Base-by-base conservation (phyloP, 2,329 filamentous ascomycete genomes). In the Cordyceps javanica region DNA sequence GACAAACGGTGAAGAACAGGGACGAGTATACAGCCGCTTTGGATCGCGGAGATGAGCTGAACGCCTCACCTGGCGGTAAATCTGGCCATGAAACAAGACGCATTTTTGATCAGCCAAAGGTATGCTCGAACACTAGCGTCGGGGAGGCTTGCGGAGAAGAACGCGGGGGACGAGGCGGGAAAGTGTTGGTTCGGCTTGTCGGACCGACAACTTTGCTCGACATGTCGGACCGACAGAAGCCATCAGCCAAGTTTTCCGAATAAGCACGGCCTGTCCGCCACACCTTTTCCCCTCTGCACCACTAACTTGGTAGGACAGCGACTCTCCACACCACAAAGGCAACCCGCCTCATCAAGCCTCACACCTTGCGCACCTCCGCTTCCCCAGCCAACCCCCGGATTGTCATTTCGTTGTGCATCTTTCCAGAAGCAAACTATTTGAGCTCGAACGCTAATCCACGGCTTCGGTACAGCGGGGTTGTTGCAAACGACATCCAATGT, bases 221-320 rank as follows among this genome's bases (percentile, higher is more conserved):
- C 8, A 14, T 46, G 52, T 46, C 52, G 52, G 52, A 25, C 41
- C 52, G 41, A 55, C 41, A 34, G n/a, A n/a, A n/a, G n/a, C n/a
- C n/a, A n/a, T n/a, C n/a, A n/a, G n/a, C n/a, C n/a, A 9, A 23
- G 3, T 10, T 14, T n/a, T 41, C 14, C 14, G 16, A 8, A n/a
- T 25, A 19, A 38, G 16, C 25, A 16, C 16, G 42, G 23, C 23
- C 14, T n/a, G 7, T 19, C 5, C 19, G 11, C 34, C 21, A 25
- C 32, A 3, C 23, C 26, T 32, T 19, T 14, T 36, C 9, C 28
- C 28, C 46, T 23, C 8, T 11, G 1, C 2, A 5, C 45, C 7
- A n/a, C 16, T 21, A 23, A 10, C 41, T 23, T 2, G 21, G 25
- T 44, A 21, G 11, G 30, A 32, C 30, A 7, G 34, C 34, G 4